Evolutionary conservation across 2,329 filamentous ascomycete species (phyloP), one percentile per base, ranked within the genome.

Genomic region (Fusarium sp.): DNA sequence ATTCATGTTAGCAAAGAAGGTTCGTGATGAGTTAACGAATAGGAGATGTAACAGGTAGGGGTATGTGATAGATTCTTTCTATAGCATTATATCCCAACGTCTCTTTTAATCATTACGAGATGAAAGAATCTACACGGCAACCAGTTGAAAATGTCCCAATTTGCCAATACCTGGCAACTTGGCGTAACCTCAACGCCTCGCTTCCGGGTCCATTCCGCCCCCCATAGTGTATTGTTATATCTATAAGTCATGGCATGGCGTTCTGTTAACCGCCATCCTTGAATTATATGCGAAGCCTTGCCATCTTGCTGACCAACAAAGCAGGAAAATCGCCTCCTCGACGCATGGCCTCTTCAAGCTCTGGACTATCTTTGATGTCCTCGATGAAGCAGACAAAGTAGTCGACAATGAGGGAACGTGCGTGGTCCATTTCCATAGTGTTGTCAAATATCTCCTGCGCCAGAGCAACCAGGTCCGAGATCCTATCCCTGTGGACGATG

Each of bases 301-400:
- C 64, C 58, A 78, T 66, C 20, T 65, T 50, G 13, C 68, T 35
- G 11, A 78, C 45, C 48, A 79, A 54, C 18, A 73, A 69, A 7
- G 67, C 65, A 29, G 70, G 58, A 59, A 79, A 78, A 37, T 78
- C 76, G 8, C 74, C 72, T 8, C 69, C 69, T 9, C n/a, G 54
- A 29, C 67, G 69, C 14, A 77, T 45, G 9, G 70, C 48, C 20
- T 43, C 56, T n/a, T 58, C 41, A 5, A 79, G 69, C 29, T 73
- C 77, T 8, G 58, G 61, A 24, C 45, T 61, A 11, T 43, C 60
- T 29, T 57, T 58, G 2, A 76, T 71, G 43, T 78, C 59, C 64
- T 77, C 74, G 20, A 74, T 63, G 29, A 78, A 58, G 60, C 72
- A 78, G 20, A 62, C 64, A 43, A 78, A 75, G 48, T 75, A 80